phyloP scores from a whole-genome alignment of 202 grass and related monocot genomes.

The Zoysia matrella region DNA sequence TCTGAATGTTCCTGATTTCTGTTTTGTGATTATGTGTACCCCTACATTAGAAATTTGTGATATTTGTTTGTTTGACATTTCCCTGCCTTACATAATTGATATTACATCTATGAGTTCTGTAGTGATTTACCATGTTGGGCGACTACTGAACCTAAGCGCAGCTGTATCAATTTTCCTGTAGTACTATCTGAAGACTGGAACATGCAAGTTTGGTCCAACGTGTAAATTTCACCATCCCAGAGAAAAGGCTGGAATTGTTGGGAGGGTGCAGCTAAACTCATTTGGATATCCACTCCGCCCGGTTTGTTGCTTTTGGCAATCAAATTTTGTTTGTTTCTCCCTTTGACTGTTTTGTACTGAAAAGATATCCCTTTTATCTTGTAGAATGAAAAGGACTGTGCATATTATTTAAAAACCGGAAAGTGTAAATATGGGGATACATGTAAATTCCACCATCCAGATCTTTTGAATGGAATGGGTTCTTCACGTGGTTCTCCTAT shows the following conservation, averaged over 20 bases:
- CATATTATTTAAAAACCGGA: conserved; percentile 96
- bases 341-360: conserved; percentile 34
- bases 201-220: conserved; percentile 98
- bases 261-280: conserved; percentile 77
- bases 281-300: conserved; percentile 90
- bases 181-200: conserved; percentile 96
- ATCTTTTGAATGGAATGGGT: conserved; percentile 65
- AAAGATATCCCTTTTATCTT: conserved; percentile 37
- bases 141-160: conserved; percentile 32
- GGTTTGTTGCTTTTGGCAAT: conserved; percentile 64
- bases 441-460: conserved; percentile 99
- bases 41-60: neutral
- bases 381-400: conserved; percentile 92
- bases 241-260: conserved; percentile 93
- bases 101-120: conserved; percentile 10
- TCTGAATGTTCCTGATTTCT: neutral
- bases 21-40: neutral
- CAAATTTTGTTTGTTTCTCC: conserved; percentile 16
- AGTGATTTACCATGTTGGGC: neutral
- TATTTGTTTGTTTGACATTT: conserved; percentile 30
- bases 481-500: conserved; percentile 72
- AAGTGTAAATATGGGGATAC: conserved; percentile 98
- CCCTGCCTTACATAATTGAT: conserved; percentile 1
- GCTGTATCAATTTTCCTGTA: conserved; percentile 26
- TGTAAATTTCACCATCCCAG: conserved; percentile 98